Percentiles rank a stretch among this genome's conserved stretches.
phyloP scores from a whole-genome alignment of 768 basidiomycete species.

The Glaciozyma antarctica region DNA sequence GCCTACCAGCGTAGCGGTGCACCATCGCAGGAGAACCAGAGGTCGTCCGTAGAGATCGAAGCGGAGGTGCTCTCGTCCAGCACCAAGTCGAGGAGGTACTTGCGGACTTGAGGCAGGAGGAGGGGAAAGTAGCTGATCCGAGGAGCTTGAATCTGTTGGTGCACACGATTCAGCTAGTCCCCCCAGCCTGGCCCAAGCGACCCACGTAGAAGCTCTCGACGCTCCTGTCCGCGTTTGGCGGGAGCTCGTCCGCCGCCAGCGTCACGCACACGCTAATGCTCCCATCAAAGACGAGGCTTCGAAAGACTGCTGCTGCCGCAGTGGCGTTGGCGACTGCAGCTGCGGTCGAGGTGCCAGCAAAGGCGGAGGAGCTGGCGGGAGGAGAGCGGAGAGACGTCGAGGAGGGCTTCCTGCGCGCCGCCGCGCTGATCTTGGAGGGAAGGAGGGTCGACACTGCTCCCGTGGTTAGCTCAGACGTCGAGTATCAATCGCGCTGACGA shows the following conservation, averaged over 20 bases:
- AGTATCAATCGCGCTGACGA: too few species aligned
- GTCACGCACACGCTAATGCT: constrained; percentile 81
- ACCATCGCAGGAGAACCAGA: constrained; percentile 95
- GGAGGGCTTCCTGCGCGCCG: neutral
- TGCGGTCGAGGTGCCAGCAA: neutral
- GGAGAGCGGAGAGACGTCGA: neutral
- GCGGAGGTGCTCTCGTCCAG: constrained; percentile 76
- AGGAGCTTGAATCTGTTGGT: constrained; percentile 54
- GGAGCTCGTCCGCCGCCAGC: constrained; percentile 78
- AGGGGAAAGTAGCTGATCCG: constrained; percentile 88
- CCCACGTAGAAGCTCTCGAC: constrained; percentile 71
- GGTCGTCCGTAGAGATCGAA: constrained; percentile 71
- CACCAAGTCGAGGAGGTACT: constrained; percentile 82
- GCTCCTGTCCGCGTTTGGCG: constrained; percentile 78
- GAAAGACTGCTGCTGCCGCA: constrained; percentile 51
- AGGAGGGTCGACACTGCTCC: too few species aligned
- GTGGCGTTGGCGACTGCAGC: neutral
- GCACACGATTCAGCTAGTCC: neutral
- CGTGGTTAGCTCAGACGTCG: too few species aligned
- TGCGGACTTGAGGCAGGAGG: constrained; percentile 74
- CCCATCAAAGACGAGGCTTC: constrained; percentile 82
- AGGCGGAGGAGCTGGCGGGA: neutral
- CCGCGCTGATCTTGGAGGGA: too few species aligned
- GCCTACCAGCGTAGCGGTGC: constrained; percentile 74
- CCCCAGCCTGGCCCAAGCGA: neutral